Evolutionary conservation across 768 basidiomycete species (phyloP), one percentile per base, ranked within the genome.

Genomic region (Lyophyllum semitale): DNA sequence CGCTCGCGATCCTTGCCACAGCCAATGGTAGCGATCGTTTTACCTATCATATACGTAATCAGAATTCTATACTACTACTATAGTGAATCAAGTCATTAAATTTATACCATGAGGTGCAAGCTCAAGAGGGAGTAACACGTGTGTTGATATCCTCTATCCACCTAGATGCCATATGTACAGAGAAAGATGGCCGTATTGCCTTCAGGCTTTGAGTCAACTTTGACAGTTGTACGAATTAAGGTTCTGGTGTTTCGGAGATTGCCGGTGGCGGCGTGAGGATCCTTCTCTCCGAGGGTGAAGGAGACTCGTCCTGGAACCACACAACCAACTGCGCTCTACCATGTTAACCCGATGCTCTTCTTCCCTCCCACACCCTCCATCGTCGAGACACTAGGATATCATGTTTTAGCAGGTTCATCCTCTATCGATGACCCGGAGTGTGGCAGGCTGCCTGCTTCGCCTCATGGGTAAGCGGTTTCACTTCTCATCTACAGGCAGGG

Each of bases 211-310:
- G n/a, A n/a, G n/a, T n/a, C n/a, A n/a, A 8, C 15, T 8, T 7
- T 27, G 1, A 22, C 17, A 35, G 33, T 48, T 44, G 25, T 18
- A 48, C 20, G 25, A 49, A 54, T 57, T 56, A 56, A 60, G 35
- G 55, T 60, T 56, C 32, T 22, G 27, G 22, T n/a, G 3, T 5
- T 41, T 53, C 62, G 62, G 62, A 60, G 59, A 61, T 61, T 63
- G 55, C 62, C 62, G 62, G n/a, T n/a, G n/a, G n/a, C n/a, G n/a
- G n/a, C n/a, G n/a, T n/a, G n/a, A n/a, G 44, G 13, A 18, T 18
- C 54, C 46, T 48, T 54, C 54, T 59, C 32, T 63, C 54, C 57
- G 57, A 63, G 59, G 29, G 59, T 43, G 47, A 53, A 55, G 52
- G 42, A 11, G 9, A 5, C 37, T 25, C 12, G 35, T 38, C 13